A percentile compares a stretch with the other conserved stretches of the same genome.
Evolutionary conservation across 352 stramenopile species (phyloP).

Genomic region (Achlya hypogyna): DNA sequence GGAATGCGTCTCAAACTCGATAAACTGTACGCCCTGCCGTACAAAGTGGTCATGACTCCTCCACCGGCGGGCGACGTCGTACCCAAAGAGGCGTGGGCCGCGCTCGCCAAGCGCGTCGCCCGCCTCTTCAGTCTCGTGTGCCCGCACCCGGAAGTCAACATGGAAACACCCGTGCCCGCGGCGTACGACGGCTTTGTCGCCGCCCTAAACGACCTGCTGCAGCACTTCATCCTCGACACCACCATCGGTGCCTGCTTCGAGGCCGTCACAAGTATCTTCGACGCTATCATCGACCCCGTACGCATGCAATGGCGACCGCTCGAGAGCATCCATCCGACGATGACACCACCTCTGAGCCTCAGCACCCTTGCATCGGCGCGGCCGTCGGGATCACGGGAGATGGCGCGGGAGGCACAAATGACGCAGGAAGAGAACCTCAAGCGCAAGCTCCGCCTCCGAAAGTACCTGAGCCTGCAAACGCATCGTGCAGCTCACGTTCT

Average conservation of each 20-base stretch:
- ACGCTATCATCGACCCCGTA: neutral
- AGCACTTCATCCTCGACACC: neutral
- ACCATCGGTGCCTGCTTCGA: neutral
- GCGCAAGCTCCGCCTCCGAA: constrained; percentile 6
- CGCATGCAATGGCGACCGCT: neutral
- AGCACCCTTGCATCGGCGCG: neutral
- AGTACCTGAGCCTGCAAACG: neutral
- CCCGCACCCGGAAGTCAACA: neutral
- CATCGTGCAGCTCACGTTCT: neutral
- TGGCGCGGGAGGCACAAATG: neutral
- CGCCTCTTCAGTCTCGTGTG: neutral
- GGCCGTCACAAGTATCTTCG: neutral
- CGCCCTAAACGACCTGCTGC: neutral
- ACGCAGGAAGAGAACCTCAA: constrained; percentile 7
- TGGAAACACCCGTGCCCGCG: neutral
- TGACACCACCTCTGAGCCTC: neutral
- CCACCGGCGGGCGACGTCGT: neutral
- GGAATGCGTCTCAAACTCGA: neutral
- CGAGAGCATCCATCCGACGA: neutral
- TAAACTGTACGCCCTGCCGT: neutral
- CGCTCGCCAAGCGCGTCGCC: neutral
- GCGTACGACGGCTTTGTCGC: neutral
- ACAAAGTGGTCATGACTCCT: neutral
- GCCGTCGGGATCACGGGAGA: neutral
- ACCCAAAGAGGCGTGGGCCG: neutral